These are phyloP conservation scores for Xylaria scruposa DNA, from an alignment of 495 filamentous ascomycete species.

Conservation along the genomic window DNA sequence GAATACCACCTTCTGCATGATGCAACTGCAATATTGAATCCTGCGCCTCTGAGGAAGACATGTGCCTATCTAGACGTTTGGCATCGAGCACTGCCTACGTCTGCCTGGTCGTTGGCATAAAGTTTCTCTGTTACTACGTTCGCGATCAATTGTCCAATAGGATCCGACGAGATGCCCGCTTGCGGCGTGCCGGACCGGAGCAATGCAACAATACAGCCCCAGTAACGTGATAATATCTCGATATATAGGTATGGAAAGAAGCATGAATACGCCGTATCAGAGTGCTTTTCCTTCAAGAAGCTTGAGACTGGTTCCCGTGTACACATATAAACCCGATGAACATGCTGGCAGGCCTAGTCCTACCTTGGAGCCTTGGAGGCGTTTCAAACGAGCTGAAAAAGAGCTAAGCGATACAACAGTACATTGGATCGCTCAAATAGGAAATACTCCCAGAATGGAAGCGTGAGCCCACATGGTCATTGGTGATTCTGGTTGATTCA, in stretches of 20 bases:
- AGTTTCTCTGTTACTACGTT: not conserved
- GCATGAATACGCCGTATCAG: conserved; percentile 9
- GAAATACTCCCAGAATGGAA: conserved; percentile 16
- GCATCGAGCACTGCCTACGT: not conserved
- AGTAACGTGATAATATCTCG: not conserved
- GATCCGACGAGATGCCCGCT: not conserved
- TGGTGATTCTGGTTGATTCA: not conserved
- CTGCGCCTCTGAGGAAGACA: conserved; percentile 14
- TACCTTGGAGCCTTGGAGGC: conserved; percentile 1
- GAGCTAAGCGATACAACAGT: conserved; percentile 1
- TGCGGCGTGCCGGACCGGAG: not conserved
- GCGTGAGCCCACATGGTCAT: not conserved
- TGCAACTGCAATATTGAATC: not conserved
- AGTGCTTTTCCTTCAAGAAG: not conserved
- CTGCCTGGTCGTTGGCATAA: conserved; percentile 15
- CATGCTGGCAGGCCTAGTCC: not conserved
- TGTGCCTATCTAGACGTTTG: not conserved
- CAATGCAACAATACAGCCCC: not conserved
- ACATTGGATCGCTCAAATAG: conserved; percentile 7
- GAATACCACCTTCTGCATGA: not conserved
- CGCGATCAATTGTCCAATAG: conserved; percentile 1
- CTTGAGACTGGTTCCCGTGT: not conserved
- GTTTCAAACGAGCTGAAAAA: not conserved
- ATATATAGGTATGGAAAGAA: not conserved
- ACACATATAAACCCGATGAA: not conserved